Percentiles rank a stretch among this genome's conserved stretches.
Evolutionary conservation across 2,329 filamentous ascomycete genomes (phyloP).

Genomic region (Colletotrichum orbiculare): DNA sequence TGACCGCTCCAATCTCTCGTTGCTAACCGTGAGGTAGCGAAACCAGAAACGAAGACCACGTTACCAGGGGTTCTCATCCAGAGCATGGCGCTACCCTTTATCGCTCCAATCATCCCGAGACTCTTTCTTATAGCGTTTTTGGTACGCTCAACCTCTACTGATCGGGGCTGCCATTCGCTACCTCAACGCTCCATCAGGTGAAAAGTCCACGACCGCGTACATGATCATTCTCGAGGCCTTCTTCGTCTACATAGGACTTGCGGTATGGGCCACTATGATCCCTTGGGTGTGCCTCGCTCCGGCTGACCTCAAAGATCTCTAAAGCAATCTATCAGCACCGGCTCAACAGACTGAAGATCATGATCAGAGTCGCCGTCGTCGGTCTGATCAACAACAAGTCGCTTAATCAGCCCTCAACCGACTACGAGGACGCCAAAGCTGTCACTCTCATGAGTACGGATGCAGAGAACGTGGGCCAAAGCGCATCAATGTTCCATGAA

Average conservation of each 20-base stretch:
- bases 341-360: constrained; percentile 18
- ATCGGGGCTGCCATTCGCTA: constrained; percentile 16
- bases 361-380: constrained; percentile 12
- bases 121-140: constrained; percentile 20
- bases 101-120: constrained; percentile 14
- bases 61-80: constrained; percentile 1
- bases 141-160: constrained; percentile 22
- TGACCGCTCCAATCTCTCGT: neutral
- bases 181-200: neutral
- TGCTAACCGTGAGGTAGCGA: constrained; percentile 6
- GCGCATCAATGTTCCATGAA: constrained; percentile 36
- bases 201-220: neutral
- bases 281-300: neutral
- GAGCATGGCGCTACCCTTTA: constrained; percentile 7
- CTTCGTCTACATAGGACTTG: constrained; percentile 14
- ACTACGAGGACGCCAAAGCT: constrained; percentile 5
- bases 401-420: neutral
- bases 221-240: neutral
- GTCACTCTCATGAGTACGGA: constrained; percentile 37
- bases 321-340: constrained; percentile 1
- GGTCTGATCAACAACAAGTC: constrained; percentile 21
- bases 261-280: neutral
- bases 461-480: constrained; percentile 30
- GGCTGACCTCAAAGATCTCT: neutral
- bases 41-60: constrained; percentile 9